Evolutionary conservation across 2,329 filamentous ascomycete genomes (phyloP).

Genomic region (Penicillium sumatraense): DNA sequence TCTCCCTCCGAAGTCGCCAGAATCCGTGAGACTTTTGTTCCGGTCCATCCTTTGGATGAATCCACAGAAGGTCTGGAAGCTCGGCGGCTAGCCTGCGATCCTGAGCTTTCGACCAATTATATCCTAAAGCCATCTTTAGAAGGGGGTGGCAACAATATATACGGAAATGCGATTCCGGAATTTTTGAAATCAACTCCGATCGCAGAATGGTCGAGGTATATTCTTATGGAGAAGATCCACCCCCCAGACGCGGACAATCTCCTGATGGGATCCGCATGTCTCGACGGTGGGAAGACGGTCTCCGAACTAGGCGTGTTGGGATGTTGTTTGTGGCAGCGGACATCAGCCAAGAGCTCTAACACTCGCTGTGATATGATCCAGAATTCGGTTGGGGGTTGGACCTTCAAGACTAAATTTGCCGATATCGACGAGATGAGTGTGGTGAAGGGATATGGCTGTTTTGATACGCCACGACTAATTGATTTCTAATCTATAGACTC

Average conservation of each 20-base stretch:
- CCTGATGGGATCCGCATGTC: conserved; percentile 36
- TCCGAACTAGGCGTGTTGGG: conserved; percentile 52
- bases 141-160: conserved; percentile 51
- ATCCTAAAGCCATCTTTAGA: conserved; percentile 52
- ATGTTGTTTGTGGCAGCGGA: conserved; percentile 42
- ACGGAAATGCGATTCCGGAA: conserved; percentile 41
- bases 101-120: conserved; percentile 29
- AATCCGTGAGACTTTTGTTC: conserved; percentile 43
- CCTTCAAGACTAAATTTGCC: conserved; percentile 50
- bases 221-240: conserved; percentile 48
- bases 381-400: conserved; percentile 46
- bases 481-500: conserved; percentile 1
- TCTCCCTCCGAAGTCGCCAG: conserved; percentile 27
- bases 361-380: conserved; percentile 32
- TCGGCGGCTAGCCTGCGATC: conserved; percentile 29
- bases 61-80: conserved; percentile 33
- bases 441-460: conserved; percentile 53
- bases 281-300: conserved; percentile 43
- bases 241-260: conserved; percentile 37
- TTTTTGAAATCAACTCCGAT: conserved; percentile 35
- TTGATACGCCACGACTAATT: conserved; percentile 47
- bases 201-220: conserved; percentile 38
- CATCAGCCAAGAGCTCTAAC: conserved; percentile 2
- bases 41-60: conserved; percentile 42
- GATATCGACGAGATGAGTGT: conserved; percentile 53